A percentile compares a stretch with the other conserved stretches of the same genome.
Evolutionary conservation across 225 moss, liverwort and hornwort genomes (phyloP).

Genomic region (Bryum argenteum): DNA sequence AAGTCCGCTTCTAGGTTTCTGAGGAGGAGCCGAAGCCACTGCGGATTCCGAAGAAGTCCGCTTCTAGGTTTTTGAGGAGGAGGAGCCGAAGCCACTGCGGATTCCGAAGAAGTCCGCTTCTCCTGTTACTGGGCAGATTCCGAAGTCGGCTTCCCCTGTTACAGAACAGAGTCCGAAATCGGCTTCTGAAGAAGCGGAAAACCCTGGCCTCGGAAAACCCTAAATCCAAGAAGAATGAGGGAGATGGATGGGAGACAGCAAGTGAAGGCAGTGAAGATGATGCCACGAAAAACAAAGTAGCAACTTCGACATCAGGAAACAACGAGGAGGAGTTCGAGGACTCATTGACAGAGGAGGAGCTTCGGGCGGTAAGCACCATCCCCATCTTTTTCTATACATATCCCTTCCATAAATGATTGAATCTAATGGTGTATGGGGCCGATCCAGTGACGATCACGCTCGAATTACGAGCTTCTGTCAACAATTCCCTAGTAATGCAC

Average conservation of each 20-base stretch:
- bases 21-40: too few species aligned
- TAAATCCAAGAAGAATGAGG: conserved; percentile 56
- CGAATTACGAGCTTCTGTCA: conserved; percentile 3
- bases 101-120: conserved; percentile 29
- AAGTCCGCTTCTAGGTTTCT: too few species aligned
- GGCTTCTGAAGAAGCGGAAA: conserved; percentile 21
- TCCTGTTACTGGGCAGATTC: conserved; percentile 9
- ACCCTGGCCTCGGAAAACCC: conserved; percentile 22
- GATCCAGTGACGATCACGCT: conserved; percentile 9
- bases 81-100: too few species aligned
- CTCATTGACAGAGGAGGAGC: conserved; percentile 58
- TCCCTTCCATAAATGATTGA: conserved; percentile 13
- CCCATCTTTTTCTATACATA: neutral
- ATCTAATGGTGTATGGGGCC: conserved; percentile 17
- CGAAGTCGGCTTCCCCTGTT: conserved; percentile 20
- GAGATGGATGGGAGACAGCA: conserved; percentile 85
- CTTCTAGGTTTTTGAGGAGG: too few species aligned
- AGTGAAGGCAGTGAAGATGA: conserved; percentile 75
- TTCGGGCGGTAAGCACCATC: conserved; percentile 38
- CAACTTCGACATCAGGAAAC: conserved; percentile 40
- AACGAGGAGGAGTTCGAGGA: conserved; percentile 47
- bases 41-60: too few species aligned
- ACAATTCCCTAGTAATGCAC: neutral
- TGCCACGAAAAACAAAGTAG: conserved; percentile 18
- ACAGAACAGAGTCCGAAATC: conserved; percentile 14